A percentile compares a stretch with the other conserved stretches of the same genome.
Conservation (phyloP, 2,329 filamentous ascomycete species). For the Fusarium marasasianum region DNA sequence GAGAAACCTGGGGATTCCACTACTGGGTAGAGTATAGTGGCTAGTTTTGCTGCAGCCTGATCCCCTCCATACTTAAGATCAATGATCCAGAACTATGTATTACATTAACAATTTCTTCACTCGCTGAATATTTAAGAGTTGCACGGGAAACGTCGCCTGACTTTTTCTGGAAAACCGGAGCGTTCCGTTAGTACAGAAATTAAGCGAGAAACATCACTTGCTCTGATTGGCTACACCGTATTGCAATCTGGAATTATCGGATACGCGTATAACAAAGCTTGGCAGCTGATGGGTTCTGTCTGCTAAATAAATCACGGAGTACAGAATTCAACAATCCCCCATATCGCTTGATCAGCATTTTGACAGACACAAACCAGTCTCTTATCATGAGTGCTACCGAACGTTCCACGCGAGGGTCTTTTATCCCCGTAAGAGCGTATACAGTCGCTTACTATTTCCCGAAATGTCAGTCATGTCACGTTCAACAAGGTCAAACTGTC, state of each 20-base stretch:
- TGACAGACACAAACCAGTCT: no score
- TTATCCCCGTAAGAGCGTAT: not conserved
- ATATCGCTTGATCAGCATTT: not conserved
- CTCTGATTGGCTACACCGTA: not conserved
- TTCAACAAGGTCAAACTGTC: rapidly evolving
- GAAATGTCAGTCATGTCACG: not conserved
- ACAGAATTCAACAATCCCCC: not conserved
- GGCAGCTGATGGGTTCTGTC: no score
- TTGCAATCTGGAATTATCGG: no score
- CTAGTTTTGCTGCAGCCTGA: rapidly evolving
- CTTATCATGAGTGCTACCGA: rapidly evolving
- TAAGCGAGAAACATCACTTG: not conserved
- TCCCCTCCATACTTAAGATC: rapidly evolving
- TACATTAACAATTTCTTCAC: rapidly evolving
- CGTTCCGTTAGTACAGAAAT: not conserved
- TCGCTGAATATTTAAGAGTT: rapidly evolving
- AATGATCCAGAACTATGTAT: rapidly evolving
- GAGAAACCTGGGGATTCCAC: not conserved
- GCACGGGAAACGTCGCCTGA: rapidly evolving
- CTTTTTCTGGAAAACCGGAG: not conserved
- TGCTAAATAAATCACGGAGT: not conserved
- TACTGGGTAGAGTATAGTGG: no score
- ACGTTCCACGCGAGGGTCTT: not conserved
- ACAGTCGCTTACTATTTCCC: not conserved
- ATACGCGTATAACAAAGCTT: not conserved